These are phyloP conservation scores for bread wheat (Triticum aestivum) DNA, from an alignment of 176 grass and related monocot species.

Conservation along the genomic window IWGSC_CS_RefSeq_v2.1 NC_057814.1:574666753-574667252, in stretches of 20 bases:
- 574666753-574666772: too few relatives aligned
- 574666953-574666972: not conserved
- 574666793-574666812: not conserved
- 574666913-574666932: not conserved
- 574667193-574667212: too few relatives aligned
- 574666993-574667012: not conserved
- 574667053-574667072: not conserved
- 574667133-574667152: too few relatives aligned
- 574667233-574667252: too few relatives aligned
- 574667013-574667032: not conserved
- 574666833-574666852: not conserved
- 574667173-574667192: too few relatives aligned
- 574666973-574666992: not conserved
- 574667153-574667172: too few relatives aligned
- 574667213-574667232: too few relatives aligned
- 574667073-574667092: not conserved
- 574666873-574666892: not conserved
- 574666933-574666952: not conserved
- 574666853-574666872: not conserved
- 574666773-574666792: too few relatives aligned
- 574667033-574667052: not conserved
- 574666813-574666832: not conserved
- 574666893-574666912: not conserved
- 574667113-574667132: too few relatives aligned
- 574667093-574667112: not conserved